These are phyloP conservation scores for Protomyces inouyei DNA, from an alignment of 1,139 yeast species.

Conservation along the genomic window DNA sequence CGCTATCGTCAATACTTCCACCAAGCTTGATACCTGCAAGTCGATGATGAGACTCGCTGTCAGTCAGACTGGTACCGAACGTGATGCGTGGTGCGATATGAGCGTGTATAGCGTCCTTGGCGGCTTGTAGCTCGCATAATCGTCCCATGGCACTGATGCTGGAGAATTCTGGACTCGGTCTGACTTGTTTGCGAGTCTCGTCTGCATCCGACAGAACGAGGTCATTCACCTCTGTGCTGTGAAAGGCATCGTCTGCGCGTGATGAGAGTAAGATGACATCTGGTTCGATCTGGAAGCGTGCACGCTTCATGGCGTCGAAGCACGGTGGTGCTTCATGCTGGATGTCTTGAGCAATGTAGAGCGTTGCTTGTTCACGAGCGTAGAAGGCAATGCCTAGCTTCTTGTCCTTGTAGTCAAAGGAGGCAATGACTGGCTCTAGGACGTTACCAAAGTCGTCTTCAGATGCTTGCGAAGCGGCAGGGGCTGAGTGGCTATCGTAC, in stretches of 20 bases:
- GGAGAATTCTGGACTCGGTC: slow-evolving; percentile 31
- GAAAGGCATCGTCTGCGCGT: slow-evolving; percentile 29
- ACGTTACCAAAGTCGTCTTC: slow-evolving; percentile 18
- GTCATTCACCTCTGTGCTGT: slow-evolving; percentile 8
- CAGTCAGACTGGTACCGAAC: not conserved
- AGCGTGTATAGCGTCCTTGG: not conserved
- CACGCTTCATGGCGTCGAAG: slow-evolving; percentile 3
- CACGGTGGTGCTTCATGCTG: slow-evolving; percentile 14
- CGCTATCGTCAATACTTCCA: not conserved
- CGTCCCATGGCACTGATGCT: slow-evolving; percentile 19
- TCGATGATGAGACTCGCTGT: not conserved
- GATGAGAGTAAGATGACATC: slow-evolving; percentile 29
- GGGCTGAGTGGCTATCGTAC: too few relatives aligned
- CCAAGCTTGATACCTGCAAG: not conserved
- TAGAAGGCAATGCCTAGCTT: slow-evolving; percentile 27
- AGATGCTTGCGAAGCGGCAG: not conserved
- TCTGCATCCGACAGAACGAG: not conserved
- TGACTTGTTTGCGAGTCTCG: slow-evolving; percentile 1
- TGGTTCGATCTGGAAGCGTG: slow-evolving; percentile 30
- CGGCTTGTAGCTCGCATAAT: slow-evolving; percentile 6
- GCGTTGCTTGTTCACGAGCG: slow-evolving; percentile 2
- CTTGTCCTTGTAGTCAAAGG: slow-evolving; percentile 28
- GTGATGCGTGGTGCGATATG: not conserved
- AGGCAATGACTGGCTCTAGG: slow-evolving; percentile 19
- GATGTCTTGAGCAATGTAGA: slow-evolving; percentile 13